Evolutionary conservation across 1,284 basidiomycete species (phyloP).

Genomic region (Rhodotorula sp.): DNA sequence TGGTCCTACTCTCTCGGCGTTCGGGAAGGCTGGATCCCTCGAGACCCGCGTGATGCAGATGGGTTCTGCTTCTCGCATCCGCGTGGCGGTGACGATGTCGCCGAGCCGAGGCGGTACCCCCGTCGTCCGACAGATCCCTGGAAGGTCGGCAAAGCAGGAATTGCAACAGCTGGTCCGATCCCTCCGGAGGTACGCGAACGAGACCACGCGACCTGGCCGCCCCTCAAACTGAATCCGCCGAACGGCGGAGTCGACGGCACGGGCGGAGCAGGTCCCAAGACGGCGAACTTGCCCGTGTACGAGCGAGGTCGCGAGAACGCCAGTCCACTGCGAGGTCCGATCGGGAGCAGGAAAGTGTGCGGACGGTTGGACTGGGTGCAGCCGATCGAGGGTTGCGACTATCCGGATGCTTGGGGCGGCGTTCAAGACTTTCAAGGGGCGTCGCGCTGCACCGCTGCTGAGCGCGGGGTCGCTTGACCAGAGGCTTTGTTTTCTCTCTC

Average conservation of each 20-base stretch:
- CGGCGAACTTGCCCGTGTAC: not conserved
- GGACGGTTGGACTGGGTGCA: not conserved
- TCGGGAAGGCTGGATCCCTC: conserved; percentile 73
- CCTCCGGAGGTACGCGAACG: not conserved
- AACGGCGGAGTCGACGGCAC: not conserved
- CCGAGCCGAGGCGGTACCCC: not conserved
- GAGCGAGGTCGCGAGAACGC: not conserved
- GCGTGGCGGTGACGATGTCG: not conserved
- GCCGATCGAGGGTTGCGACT: not conserved
- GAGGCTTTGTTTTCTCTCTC: no score
- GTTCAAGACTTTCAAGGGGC: not conserved
- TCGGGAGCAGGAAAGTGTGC: not conserved
- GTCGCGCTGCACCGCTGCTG: not conserved
- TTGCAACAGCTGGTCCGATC: not conserved
- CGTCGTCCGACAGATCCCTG: not conserved
- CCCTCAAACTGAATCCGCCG: not conserved
- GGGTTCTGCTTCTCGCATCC: conserved; percentile 51
- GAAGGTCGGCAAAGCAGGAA: conserved; percentile 13
- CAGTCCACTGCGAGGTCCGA: not conserved
- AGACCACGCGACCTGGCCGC: not conserved
- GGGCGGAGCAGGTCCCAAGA: not conserved
- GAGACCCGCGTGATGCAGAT: conserved; percentile 66
- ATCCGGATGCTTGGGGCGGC: not conserved
- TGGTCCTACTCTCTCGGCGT: conserved; percentile 62
- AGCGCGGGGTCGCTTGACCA: not conserved